These are phyloP conservation scores for Cryphonectria japonica DNA, from an alignment of 2,329 filamentous ascomycete genomes.

Conservation along the genomic window DNA sequence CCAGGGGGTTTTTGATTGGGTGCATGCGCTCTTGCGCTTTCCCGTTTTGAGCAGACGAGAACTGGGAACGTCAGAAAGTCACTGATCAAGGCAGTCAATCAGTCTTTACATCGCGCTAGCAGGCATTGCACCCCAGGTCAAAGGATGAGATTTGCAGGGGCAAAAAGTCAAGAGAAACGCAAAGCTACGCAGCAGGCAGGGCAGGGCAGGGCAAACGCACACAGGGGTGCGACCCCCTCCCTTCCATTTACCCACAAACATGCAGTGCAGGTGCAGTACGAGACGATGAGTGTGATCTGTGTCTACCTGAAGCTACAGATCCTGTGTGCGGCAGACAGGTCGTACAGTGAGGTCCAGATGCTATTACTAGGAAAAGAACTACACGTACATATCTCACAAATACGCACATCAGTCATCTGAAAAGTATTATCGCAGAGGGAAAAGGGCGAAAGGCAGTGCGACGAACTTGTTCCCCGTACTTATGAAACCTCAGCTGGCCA, in stretches of 20 bases:
- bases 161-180: neutral
- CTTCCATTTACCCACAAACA: neutral
- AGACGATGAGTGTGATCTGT: neutral
- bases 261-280: neutral
- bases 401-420: too few species aligned
- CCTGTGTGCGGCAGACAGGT: neutral
- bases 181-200: neutral
- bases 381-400: too few species aligned
- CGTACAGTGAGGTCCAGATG: neutral
- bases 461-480: neutral
- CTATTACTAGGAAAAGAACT: neutral
- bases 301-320: neutral
- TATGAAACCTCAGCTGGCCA: too few species aligned
- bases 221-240: neutral
- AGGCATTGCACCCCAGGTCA: neutral
- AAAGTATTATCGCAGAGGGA: too few species aligned
- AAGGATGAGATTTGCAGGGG: neutral
- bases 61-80: slow-evolving; percentile 5
- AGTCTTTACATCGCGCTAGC: neutral
- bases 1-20: slow-evolving; percentile 37
- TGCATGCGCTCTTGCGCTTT: slow-evolving; percentile 26
- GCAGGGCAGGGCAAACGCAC: neutral
- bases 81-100: neutral
- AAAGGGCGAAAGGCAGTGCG: neutral
- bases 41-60: slow-evolving; percentile 25